Evolutionary conservation across 2,329 filamentous ascomycete species (phyloP), one percentile per base, ranked within the genome.

Genomic region (Nectriaceae sp.): DNA sequence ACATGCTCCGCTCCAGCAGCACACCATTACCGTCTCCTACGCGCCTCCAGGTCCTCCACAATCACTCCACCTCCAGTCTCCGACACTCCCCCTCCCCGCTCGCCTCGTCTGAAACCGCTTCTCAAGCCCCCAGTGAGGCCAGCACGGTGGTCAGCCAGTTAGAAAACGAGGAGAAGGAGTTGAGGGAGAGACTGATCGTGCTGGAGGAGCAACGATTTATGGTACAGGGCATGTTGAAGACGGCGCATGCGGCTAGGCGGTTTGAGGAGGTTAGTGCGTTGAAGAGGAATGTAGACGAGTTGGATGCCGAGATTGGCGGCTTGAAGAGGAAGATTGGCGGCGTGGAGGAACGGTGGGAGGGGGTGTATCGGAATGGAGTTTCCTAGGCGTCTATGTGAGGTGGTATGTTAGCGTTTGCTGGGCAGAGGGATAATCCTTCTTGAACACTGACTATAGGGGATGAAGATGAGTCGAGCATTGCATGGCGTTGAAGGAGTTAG

Each of bases 131-230:
- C 0, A 82, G 77, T 59, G 79, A 82, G 51, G 69, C 71, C 2
- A 81, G 77, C 62, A 82, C 77, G 13, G 73, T 74, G 1, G 73
- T 80, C 1, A 81, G 77, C 48, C 73, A 76, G 26, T 70, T 96
- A 4, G 91, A 96, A 68, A 82, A 80, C 0, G 90, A 96, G 65
- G 91, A 96, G 67, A 93, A 90, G 65, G 83, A 89, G 18, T 73
- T 95, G 2, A 82, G 88, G 15, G 91, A 96, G 62, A 77, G 84
- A 4, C 73, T 96, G 11, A 88, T 94, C 22, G 86, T 97, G 5
- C 77, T 97, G 1, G 90, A 96, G 67, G 92, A 97, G 70, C 92
- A 97, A 67, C 87, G 85, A 55, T 96, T 95, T 69, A 84, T 96
- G 70, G 90, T 97, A 0, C 83, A 85, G 31, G 85, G 89, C 59